These are phyloP conservation scores for Bromus sterilis DNA, from an alignment of 176 grass and related monocot genomes.

Conservation along the genomic window DNA sequence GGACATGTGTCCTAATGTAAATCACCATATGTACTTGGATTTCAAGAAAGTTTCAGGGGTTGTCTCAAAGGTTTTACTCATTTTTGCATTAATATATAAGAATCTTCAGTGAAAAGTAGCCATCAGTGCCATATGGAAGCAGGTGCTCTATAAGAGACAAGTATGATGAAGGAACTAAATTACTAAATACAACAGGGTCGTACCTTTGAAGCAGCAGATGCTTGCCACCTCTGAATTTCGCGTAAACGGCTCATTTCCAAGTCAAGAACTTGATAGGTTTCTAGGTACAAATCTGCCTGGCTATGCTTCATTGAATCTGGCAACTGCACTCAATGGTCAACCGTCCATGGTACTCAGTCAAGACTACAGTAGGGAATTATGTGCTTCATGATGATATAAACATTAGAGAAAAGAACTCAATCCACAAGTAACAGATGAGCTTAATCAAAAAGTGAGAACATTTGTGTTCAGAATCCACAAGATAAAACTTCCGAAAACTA, in stretches of 20 bases:
- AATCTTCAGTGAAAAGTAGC: neutral
- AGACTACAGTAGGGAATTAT: neutral
- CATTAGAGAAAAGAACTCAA: neutral
- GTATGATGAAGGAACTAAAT: slow-evolving; percentile 9
- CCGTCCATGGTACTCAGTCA: slow-evolving; percentile 23
- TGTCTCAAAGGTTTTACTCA: neutral
- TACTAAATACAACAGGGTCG: neutral
- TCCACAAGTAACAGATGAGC: neutral
- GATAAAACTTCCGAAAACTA: neutral
- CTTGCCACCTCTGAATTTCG: slow-evolving; percentile 99
- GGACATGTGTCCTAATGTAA: neutral
- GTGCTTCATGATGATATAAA: slow-evolving; percentile 11
- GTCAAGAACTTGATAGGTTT: slow-evolving; percentile 98
- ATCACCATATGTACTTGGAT: neutral
- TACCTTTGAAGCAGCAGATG: slow-evolving; percentile 98
- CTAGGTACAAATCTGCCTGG: slow-evolving; percentile 90
- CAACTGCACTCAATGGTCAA: slow-evolving; percentile 48
- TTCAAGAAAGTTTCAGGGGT: slow-evolving; percentile 2
- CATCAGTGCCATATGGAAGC: neutral
- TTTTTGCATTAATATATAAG: neutral
- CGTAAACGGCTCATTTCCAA: slow-evolving; percentile 96
- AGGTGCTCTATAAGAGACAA: slow-evolving; percentile 4
- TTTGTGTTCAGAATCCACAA: slow-evolving; percentile 8
- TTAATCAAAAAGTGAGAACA: slow-evolving; percentile 2
- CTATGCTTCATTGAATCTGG: slow-evolving; percentile 99